Evolutionary conservation across 495 filamentous ascomycete genomes (phyloP).

Genomic region (Neurospora hispaniola): DNA sequence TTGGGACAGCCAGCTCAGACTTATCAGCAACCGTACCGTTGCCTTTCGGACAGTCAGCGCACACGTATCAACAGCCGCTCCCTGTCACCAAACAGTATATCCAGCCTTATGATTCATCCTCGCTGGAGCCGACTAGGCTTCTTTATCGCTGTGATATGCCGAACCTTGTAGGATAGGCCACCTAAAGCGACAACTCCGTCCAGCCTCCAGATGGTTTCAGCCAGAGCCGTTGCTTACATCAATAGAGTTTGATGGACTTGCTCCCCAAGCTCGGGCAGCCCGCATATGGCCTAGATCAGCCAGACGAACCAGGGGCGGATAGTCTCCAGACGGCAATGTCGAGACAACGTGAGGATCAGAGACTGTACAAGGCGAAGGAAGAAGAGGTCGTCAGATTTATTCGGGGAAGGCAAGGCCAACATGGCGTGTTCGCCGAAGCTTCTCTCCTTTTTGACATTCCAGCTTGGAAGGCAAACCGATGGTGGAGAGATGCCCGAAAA

Average conservation of each 20-base stretch:
- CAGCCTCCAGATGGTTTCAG: neutral
- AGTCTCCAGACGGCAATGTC: neutral
- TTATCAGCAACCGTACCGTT: neutral
- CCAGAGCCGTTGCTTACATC: neutral
- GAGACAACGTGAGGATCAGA: neutral
- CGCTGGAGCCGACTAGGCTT: no score
- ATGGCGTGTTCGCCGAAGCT: neutral
- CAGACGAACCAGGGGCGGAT: neutral
- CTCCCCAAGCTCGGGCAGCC: neutral
- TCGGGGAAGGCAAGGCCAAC: neutral
- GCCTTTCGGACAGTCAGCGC: neutral
- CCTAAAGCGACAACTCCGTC: neutral
- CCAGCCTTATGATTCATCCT: no score
- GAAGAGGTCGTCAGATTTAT: neutral
- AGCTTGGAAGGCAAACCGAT: accelerated
- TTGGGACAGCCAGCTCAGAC: neutral
- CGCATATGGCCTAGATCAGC: neutral
- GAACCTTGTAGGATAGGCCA: neutral
- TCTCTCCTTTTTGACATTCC: neutral
- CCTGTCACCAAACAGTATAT: no score
- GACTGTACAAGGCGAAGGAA: neutral
- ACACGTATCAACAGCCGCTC: no score
- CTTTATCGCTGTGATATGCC: neutral
- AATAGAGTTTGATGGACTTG: neutral
- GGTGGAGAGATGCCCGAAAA: neutral